Base-by-base conservation (phyloP, 1,284 basidiomycete species). In the Filobasidium uniguttulatum region DNA sequence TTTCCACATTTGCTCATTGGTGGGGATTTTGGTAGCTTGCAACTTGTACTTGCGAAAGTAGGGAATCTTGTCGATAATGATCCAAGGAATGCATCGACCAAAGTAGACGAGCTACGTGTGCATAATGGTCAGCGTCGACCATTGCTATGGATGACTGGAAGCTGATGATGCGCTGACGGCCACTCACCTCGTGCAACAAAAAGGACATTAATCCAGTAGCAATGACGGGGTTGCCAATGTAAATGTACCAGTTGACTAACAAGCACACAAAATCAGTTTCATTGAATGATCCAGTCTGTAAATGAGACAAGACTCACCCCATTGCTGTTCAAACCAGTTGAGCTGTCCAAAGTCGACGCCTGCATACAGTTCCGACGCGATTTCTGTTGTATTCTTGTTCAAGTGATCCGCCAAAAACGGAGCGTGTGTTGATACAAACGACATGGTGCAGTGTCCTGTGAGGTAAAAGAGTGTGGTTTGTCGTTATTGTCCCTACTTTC, bases 191-290 rank as follows among this genome's bases (percentile, higher is more conserved):
- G 69, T 97, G 93, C 57, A 97, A 67, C 31, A 94, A 56, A 69
- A 98, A 97, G 60, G 85, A 88, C 79, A 89, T 82, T 55, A 98
- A 72, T 55, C 93, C 90, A 0, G 93, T 98, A 17, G 93, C 94
- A 59, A 98, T 77, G 55, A 93, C 69, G 0, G 91, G 90, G 74
- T 94, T 93, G 56, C 81, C 85, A 51, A 90, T 80, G 73, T 73
- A 81, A 48, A 85, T 72, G 66, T 93, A 91, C 83, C 85, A 91
- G 45, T 55, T 54, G n/a, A 65, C 44, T 47, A 3, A 25, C 38
- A 44, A n/a, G 3, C 23, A 33, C 7, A 22, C 35, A 19, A 36
- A 26, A 15, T n/a, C 8, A 40, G 12, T 25, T 17, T 9, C 9
- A 22, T 15, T 15, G 12, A 9, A 29, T 15, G 12, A n/a, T 14